Conservation (phyloP, 208 protist genomes). For the Phytomonas sp. region DNA sequence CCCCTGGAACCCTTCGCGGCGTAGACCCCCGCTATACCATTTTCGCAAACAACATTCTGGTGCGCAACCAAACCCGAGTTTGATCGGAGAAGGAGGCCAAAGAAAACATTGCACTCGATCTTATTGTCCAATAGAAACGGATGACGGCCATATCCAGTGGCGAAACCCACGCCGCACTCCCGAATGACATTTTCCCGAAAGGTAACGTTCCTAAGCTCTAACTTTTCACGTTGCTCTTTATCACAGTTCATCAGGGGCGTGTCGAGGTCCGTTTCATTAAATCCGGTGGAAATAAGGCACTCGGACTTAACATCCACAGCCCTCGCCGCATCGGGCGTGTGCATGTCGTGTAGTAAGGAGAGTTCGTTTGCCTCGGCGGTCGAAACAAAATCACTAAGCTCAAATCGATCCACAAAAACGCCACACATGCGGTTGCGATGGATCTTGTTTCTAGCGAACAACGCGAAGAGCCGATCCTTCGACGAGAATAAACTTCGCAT, state of each 20-base stretch:
- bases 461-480: conserved; percentile 28
- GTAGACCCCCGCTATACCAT: conserved; percentile 73
- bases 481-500: conserved; percentile 10
- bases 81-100: conserved; percentile 72
- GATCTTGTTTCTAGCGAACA: conserved; percentile 61
- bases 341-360: neutral
- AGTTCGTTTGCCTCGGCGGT: conserved; percentile 14
- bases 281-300: too few relatives aligned
- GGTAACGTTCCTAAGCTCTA: conserved; percentile 52
- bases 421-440: conserved; percentile 65
- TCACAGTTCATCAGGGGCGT: conserved; percentile 36
- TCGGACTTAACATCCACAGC: too few relatives aligned
- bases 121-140: conserved; percentile 62
- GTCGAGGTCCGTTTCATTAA: conserved; percentile 32
- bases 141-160: conserved; percentile 57
- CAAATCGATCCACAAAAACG: conserved; percentile 76
- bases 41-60: conserved; percentile 48
- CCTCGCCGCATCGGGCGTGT: too few relatives aligned
- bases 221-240: conserved; percentile 37
- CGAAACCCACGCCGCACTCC: conserved; percentile 65
- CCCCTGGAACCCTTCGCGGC: conserved; percentile 57
- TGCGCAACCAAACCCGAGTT: conserved; percentile 50
- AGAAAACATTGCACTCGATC: conserved; percentile 69
- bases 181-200: conserved; percentile 68
- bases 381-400: conserved; percentile 41